Conservation (phyloP, 2,329 filamentous ascomycete species). For the Aspergillus fischeri region DNA sequence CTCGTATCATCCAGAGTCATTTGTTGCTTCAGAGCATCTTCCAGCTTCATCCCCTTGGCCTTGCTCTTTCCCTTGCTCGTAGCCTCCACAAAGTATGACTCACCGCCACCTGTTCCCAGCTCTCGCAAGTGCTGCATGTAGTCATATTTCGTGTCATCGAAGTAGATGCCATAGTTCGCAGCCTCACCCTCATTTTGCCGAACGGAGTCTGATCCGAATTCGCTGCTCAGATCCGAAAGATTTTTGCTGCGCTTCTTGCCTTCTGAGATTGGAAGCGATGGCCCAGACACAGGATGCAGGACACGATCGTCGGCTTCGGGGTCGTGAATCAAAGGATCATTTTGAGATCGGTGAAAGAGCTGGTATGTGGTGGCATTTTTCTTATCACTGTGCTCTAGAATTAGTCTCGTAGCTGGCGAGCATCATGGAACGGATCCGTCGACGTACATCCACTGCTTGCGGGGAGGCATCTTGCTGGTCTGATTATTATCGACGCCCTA, state of each 20-base stretch:
- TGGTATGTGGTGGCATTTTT: conserved; percentile 90
- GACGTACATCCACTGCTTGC: conserved; percentile 69
- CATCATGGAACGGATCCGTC: background rate
- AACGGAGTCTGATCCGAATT: conserved; percentile 65
- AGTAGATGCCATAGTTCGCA: conserved; percentile 89
- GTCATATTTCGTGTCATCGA: conserved; percentile 91
- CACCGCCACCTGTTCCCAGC: conserved; percentile 64
- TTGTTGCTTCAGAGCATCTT: conserved; percentile 68
- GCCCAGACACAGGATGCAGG: conserved; percentile 63
- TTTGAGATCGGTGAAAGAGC: conserved; percentile 91
- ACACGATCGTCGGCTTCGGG: conserved; percentile 83
- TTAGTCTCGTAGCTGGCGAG: background rate
- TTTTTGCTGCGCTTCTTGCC: conserved; percentile 51
- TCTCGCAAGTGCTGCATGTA: conserved; percentile 99
- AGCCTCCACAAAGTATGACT: conserved; percentile 78
- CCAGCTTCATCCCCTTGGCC: conserved; percentile 70
- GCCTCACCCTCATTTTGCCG: conserved; percentile 93
- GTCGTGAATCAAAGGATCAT: conserved; percentile 96
- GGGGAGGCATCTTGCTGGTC: conserved; percentile 61
- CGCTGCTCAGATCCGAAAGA: conserved; percentile 70
- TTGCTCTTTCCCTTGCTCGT: conserved; percentile 63
- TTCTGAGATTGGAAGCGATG: conserved; percentile 19
- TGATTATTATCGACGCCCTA: background rate
- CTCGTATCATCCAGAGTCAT: conserved; percentile 43
- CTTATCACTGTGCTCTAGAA: conserved; percentile 60